phyloP scores from a whole-genome alignment of 2,329 filamentous ascomycete genomes.

The Orbilia blumenaviensis region DNA sequence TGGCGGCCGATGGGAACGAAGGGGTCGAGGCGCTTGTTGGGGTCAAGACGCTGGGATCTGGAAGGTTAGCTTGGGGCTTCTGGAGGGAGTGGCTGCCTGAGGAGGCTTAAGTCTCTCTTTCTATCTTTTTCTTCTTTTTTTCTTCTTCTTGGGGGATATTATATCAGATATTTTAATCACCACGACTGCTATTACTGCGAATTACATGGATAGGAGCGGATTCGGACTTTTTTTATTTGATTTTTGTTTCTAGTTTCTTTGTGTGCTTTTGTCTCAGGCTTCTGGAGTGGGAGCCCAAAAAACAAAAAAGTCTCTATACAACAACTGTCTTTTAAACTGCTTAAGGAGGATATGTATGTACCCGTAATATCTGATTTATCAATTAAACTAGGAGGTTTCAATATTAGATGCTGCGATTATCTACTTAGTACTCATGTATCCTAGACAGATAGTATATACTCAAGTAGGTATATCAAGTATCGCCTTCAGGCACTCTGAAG shows the following conservation, averaged over 20 bases:
- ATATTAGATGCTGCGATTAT: background rate
- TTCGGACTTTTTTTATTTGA: background rate
- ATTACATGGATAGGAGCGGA: constrained; percentile 31
- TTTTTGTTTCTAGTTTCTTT: background rate
- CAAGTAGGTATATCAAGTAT: too few relatives aligned
- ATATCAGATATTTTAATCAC: constrained; percentile 1
- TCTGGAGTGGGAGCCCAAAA: background rate
- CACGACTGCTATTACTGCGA: background rate
- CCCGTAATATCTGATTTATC: too few relatives aligned
- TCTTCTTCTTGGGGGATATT: constrained; percentile 10
- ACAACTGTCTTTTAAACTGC: too few relatives aligned
- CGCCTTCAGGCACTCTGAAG: too few relatives aligned
- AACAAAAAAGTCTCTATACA: background rate
- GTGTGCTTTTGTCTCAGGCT: background rate
- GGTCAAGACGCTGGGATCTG: constrained; percentile 73
- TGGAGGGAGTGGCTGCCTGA: constrained; percentile 68
- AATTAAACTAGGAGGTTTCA: too few relatives aligned
- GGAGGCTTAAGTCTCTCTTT: constrained; percentile 55
- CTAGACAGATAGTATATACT: too few relatives aligned
- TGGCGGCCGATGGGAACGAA: constrained; percentile 82
- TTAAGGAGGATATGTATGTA: too few relatives aligned
- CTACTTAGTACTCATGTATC: background rate
- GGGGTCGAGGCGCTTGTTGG: constrained; percentile 89
- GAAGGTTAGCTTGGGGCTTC: constrained; percentile 84
- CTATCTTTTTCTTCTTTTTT: background rate